phyloP scores from a whole-genome alignment of 1,139 yeast genomes.

The Spathaspora sp. region DNA sequence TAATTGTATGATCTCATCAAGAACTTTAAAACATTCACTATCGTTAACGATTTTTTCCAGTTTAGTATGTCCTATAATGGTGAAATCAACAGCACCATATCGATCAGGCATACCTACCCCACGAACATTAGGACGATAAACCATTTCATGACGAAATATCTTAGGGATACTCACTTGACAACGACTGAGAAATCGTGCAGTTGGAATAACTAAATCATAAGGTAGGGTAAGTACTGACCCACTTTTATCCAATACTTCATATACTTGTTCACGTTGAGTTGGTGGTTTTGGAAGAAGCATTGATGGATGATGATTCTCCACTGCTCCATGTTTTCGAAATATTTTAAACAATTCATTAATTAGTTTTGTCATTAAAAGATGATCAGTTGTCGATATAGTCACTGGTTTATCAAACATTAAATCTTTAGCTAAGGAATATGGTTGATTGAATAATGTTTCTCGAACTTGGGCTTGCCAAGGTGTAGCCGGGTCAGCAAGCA shows the following conservation, averaged over 20 bases:
- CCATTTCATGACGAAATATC: conserved; percentile 73
- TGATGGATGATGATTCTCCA: conserved; percentile 57
- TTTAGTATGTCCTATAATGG: conserved; percentile 57
- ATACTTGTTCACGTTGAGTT: conserved; percentile 63
- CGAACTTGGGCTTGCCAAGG: conserved; percentile 95
- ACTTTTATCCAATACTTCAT: conserved; percentile 77
- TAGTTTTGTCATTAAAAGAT: conserved; percentile 48
- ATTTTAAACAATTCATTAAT: conserved; percentile 56
- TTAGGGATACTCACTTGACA: conserved; percentile 56
- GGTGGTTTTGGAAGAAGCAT: conserved; percentile 80
- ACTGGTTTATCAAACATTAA: conserved; percentile 60
- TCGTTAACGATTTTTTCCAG: conserved; percentile 53
- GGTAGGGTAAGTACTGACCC: conserved; percentile 89
- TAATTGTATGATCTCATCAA: conserved; percentile 65
- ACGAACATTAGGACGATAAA: conserved; percentile 62
- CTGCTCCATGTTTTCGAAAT: conserved; percentile 82
- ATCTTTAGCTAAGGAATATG: conserved; percentile 80
- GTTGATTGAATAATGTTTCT: conserved; percentile 78
- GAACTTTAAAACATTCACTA: conserved; percentile 82
- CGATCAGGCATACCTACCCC: conserved; percentile 70
- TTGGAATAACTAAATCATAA: conserved; percentile 83
- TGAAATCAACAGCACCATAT: conserved; percentile 83
- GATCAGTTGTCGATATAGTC: conserved; percentile 27
- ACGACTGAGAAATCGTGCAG: conserved; percentile 80
- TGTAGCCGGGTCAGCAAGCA: conserved; percentile 84